Base-by-base conservation (phyloP, 441 rosid species). In the Croton setiger region DNA sequence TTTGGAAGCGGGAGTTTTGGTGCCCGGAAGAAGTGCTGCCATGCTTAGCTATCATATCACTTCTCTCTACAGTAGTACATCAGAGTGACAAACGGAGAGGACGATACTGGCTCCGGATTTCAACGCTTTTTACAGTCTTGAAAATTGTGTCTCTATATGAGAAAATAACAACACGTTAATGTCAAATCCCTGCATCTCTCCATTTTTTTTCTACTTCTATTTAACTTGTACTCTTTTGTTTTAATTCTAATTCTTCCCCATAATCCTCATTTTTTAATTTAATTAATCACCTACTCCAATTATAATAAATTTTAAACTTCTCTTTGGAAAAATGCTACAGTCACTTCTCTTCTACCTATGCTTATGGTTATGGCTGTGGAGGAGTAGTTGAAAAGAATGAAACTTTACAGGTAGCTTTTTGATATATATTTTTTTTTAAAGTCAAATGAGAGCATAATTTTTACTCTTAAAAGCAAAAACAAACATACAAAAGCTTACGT, bases 11-110 rank as follows among this genome's bases (percentile, higher is more conserved):
- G 77, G 69, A 70, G 31, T 27, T 27, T 41, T 72, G 77, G 86
- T 85, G 87, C 87, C 91, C 89, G 89, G 75, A 85, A 83, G 87
- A 81, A 64, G 81, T 85, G 91, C 89, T 81, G 94, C 87, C 81
- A 82, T 83, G 78, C 41, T 68, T 77, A 79, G 75, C 58, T 70
- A 73, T 74, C 54, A 64, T 70, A 73, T 74, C 54, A 64, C 66
- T 37, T 51, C 35, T 43, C 15, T 62, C 39, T 55, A 80, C 86
- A 81, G 83, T 82, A 81, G 83, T 82, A 79, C 83, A 78, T 77
- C 82, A 83, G 88, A 82, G 87, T 84, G 92, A 87, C 96, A 87
- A 86, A 86, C 78, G 89, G 92, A 89, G 89, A 83, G 82, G 92
- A 86, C 96, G 89, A 87, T 77, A 79, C 91, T 73, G 77, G 96